Base-by-base conservation (phyloP, 23 red algal genomes). In the Gracilaria vermiculophylla region DNA sequence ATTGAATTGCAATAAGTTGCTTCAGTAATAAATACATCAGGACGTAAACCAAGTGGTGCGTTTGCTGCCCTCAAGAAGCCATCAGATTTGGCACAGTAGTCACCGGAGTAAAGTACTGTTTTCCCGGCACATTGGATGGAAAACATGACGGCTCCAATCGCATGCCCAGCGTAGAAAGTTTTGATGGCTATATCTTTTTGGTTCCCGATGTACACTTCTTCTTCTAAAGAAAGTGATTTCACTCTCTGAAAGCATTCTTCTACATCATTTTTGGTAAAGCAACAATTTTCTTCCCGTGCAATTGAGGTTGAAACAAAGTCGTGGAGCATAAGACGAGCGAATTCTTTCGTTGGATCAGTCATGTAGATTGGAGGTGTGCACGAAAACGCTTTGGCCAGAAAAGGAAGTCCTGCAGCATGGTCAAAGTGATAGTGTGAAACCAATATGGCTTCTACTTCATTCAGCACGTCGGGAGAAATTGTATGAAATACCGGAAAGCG, bases 381-480 rank as follows among this genome's bases (percentile, higher is more conserved):
- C 35, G 40, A 55, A 24, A 74, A 61, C 10, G 56, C 65, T 66
- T 83, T 20, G 2, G 87, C 80, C 19, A 97, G 82, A 57, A 85
- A 75, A 24, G 94, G 94, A 43, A 97, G n/a, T 12, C 81, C 94
- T 10, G 66, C 89, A 16, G 62, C 84, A 86, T 97, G 94, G 69
- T 97, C 94, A 15, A 93, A 64, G 53, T 97, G 94, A 62, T 75
- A 90, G 48, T 97, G 94, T 15, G 94, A 78, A 23, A 97, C 75
- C 5, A 97, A 61, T 32, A 97, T 65, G 12, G 77, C 94, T 15
- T 87, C 81, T 21, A 89, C 47, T 72, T 40, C 28, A 16, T 47
- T 19, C 2, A 88, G 37, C 28, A 41, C 4, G 31, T 58, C 29
- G 16, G 44, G 7, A 11, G 34, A 44, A n/a, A 92, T 35, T 25